Evolutionary conservation across 2,329 filamentous ascomycete genomes (phyloP).

Genomic region (Drechslerella dactyloides): DNA sequence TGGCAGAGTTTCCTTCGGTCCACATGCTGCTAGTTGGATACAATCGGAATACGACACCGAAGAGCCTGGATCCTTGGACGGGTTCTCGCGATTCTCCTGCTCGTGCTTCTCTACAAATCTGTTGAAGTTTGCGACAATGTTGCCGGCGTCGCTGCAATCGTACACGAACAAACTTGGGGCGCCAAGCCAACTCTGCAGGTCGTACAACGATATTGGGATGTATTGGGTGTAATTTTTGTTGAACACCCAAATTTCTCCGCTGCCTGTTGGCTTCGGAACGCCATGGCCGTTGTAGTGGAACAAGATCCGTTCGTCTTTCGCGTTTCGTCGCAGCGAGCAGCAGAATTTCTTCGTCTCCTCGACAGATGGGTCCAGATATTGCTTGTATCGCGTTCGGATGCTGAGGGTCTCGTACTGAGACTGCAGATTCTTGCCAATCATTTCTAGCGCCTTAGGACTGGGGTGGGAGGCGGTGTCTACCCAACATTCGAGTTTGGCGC

Average conservation of each 20-base stretch:
- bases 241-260: slow-evolving; percentile 98
- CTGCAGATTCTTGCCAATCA: slow-evolving; percentile 95
- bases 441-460: slow-evolving; percentile 83
- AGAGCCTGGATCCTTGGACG: slow-evolving; percentile 75
- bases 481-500: slow-evolving; percentile 95
- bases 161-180: slow-evolving; percentile 96
- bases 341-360: slow-evolving; percentile 98
- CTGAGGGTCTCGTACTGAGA: slow-evolving; percentile 95
- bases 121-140: slow-evolving; percentile 94
- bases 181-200: slow-evolving; percentile 92
- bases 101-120: slow-evolving; percentile 95
- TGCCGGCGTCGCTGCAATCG: slow-evolving; percentile 95
- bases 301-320: slow-evolving; percentile 93
- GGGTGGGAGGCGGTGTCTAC: slow-evolving; percentile 84
- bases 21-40: slow-evolving; percentile 91
- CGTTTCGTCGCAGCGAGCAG: slow-evolving; percentile 83
- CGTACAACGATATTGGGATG: slow-evolving; percentile 93
- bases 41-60: slow-evolving; percentile 75
- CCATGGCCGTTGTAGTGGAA: slow-evolving; percentile 99
- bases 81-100: slow-evolving; percentile 79
- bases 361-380: slow-evolving; percentile 93
- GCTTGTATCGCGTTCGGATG: slow-evolving; percentile 94
- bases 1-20: slow-evolving; percentile 86
- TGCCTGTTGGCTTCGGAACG: slow-evolving; percentile 91
- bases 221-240: slow-evolving; percentile 99